Evolutionary conservation across 495 filamentous ascomycete species (phyloP), one percentile per base, ranked within the genome.

Genomic region (Penicillium manginii): DNA sequence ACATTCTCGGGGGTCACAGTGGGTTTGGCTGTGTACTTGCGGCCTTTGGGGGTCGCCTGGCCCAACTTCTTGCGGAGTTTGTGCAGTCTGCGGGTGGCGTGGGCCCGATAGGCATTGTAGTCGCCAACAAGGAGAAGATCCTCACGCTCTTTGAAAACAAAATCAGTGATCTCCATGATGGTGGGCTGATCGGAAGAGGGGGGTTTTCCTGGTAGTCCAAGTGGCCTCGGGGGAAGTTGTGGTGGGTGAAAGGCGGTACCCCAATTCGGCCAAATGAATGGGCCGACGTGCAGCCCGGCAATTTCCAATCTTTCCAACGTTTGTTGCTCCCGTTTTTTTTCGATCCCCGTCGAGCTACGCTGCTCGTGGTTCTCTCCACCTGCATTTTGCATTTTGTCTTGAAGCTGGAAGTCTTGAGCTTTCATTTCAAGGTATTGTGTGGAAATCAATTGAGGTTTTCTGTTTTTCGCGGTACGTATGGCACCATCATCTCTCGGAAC

Each of bases 161-260:
- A 93, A 52, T 84, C 84, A 18, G 94, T 98, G 70, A 98, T 89
- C 55, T 98, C 92, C 94, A 99, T 98, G 52, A 19, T 17, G 40
- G 35, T 39, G 11, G 35, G 15, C 12, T 43, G 40, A 43, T 43
- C 17, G 47, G 39, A 57, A 52, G 54, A 40, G 62, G 45, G 59
- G 47, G 56, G 6, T 32, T 32, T n/a, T 39, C 40, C 15, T 35
- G 31, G 62, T 52, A 61, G 60, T 46, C 65, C 51, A 60, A 54
- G 60, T 69, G 64, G 54, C 62, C 62, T 54, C 55, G 61, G 54
- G 63, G 55, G 59, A 55, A 21, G 40, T 45, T 17, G 18, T 45
- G 40, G 40, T 45, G 40, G n/a, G 40, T 14, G 48, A 40, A 63
- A 65, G 66, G 65, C 64, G 74, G 72, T 71, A 63, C 67, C 64